phyloP scores from a whole-genome alignment of 2,329 filamentous ascomycete species.

The Cryoendolithus antarcticus region DNA sequence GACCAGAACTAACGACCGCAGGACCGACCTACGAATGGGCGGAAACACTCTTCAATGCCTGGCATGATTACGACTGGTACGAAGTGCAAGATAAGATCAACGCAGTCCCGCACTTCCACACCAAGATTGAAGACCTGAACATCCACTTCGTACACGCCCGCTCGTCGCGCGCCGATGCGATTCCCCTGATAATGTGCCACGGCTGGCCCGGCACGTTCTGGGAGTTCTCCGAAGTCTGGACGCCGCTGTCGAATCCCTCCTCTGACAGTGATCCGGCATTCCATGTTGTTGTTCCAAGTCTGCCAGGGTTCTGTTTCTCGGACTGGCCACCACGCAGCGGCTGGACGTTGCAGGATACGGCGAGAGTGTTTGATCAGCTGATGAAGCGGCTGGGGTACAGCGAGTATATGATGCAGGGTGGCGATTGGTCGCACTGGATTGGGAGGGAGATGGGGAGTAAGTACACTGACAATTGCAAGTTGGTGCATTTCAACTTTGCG shows the following conservation, averaged over 20 bases:
- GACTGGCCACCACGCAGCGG: slow-evolving; percentile 16
- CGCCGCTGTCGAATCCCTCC: slow-evolving; percentile 22
- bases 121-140: slow-evolving; percentile 23
- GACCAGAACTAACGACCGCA: not conserved
- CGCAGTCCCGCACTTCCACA: slow-evolving; percentile 23
- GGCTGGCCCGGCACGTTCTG: slow-evolving; percentile 36
- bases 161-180: slow-evolving; percentile 21
- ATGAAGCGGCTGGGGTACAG: slow-evolving; percentile 31
- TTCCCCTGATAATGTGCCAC: slow-evolving; percentile 31
- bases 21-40: slow-evolving; percentile 20
- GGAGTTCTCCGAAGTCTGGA: slow-evolving; percentile 31
- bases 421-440: slow-evolving; percentile 32
- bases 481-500: slow-evolving; percentile 31
- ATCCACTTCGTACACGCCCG: slow-evolving; percentile 31
- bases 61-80: slow-evolving; percentile 24
- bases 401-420: slow-evolving; percentile 27
- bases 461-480: slow-evolving; percentile 25
- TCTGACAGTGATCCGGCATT: slow-evolving; percentile 29
- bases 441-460: slow-evolving; percentile 26
- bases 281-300: slow-evolving; percentile 45
- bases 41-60: slow-evolving; percentile 22
- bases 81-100: slow-evolving; percentile 23
- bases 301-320: slow-evolving; percentile 44
- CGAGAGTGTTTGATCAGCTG: slow-evolving; percentile 26
- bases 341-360: slow-evolving; percentile 28